Evolutionary conservation across 192 early-diverging fungal genomes (phyloP), one percentile per base, ranked within the genome.

Genomic region (Coemansia sp.): DNA sequence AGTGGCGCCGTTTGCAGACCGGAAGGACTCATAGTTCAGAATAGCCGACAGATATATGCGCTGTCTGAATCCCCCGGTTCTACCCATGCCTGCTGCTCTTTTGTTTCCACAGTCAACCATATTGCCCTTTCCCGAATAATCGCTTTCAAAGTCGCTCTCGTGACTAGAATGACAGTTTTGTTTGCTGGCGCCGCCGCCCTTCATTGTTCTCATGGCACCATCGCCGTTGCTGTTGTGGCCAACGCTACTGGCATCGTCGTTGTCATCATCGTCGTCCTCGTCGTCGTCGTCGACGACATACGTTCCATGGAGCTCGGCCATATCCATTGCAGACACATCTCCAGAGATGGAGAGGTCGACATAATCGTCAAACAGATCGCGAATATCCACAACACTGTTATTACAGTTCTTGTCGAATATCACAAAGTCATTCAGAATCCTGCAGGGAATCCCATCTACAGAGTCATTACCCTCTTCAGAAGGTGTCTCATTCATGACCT

Each of bases 371-470:
- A 80, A 85, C n/a, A 86, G 52, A 20, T 81, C 75, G n/a, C 80
- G 80, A 14, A 86, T 58, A 12, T 78, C 69, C 2, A 72, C 48
- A n/a, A 83, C 33, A 22, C 14, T 18, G 42, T 84, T 82, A 14
- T 63, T 58, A 55, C 58, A 4, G 30, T 63, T 56, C 36, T 71
- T 56, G 58, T 87, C 83, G 59, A 72, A 87, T 16, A 85, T 62
- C 5, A 84, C 71, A 76, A 87, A 87, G 63, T 86, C 67, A 55
- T 86, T 76, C 18, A 87, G 66, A 8, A 66, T 70, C 25, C 86
- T 83, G 36, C 83, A 83, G 0, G 85, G 84, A 14, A 83, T 48
- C 22, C 77, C 71, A 25, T 73, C 75, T 25, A 16, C 62, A 7
- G 36, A 40, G 32, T 69, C 61, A 16, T 64, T 66, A 4, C 33